A percentile compares a stretch with the other conserved stretches of the same genome.
phyloP scores from a whole-genome alignment of 108 stramenopile species.

The Thalassiosira profunda region DNA sequence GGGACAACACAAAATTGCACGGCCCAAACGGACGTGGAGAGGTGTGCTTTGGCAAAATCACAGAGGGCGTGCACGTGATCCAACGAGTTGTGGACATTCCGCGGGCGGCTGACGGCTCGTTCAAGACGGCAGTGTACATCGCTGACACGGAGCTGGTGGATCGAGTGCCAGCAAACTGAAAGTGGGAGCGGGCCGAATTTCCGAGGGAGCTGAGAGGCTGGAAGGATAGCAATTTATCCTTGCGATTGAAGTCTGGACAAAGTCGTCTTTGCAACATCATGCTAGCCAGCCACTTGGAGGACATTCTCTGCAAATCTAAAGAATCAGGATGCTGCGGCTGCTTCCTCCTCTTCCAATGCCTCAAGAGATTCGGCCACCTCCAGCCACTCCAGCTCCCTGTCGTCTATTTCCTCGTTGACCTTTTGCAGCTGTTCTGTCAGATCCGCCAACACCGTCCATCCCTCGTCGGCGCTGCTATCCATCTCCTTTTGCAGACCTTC shows the following conservation, averaged over 20 bases:
- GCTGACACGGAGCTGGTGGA: conserved; percentile 13
- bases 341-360: conserved; percentile 30
- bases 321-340: too few relatives aligned
- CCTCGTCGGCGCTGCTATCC: conserved; percentile 62
- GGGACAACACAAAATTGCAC: conserved; percentile 85
- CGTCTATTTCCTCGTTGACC: conserved; percentile 72
- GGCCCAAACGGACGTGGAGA: conserved; percentile 34
- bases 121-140: conserved; percentile 23
- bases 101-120: conserved; percentile 7
- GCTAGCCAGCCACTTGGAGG: too few relatives aligned
- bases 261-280: too few relatives aligned
- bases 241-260: too few relatives aligned
- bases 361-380: conserved; percentile 69
- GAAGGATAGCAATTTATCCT: too few relatives aligned
- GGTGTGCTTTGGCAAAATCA: conserved; percentile 80
- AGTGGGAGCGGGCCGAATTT: too few relatives aligned
- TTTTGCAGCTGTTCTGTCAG: conserved; percentile 65
- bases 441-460: conserved; percentile 86
- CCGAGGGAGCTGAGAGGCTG: too few relatives aligned
- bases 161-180: too few relatives aligned
- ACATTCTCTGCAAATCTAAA: too few relatives aligned
- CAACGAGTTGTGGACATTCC: conserved; percentile 39
- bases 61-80: conserved; percentile 68
- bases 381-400: conserved; percentile 84
- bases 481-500: conserved; percentile 56